Percentiles rank a stretch among this genome's conserved stretches.
These are phyloP conservation scores for Golubevia sp. DNA, from an alignment of 1,284 basidiomycete genomes.

Conservation along the genomic window DNA sequence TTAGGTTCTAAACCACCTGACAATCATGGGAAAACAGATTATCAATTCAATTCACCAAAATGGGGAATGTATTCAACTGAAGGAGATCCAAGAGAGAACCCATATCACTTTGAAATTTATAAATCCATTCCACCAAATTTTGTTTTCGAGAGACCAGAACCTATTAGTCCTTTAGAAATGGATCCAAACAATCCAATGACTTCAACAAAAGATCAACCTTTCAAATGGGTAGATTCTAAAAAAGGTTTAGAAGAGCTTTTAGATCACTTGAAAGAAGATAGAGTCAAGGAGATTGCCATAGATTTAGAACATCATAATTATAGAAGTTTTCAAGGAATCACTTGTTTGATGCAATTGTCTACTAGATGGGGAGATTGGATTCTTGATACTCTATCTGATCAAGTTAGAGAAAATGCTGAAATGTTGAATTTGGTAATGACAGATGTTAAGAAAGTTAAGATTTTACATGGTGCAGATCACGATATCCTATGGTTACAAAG, in stretches of 20 bases:
- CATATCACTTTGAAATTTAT: slow-evolving; percentile 51
- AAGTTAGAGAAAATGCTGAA: slow-evolving; percentile 76
- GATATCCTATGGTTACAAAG: slow-evolving; percentile 96
- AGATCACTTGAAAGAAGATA: slow-evolving; percentile 54
- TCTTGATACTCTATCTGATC: slow-evolving; percentile 73
- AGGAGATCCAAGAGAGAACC: slow-evolving; percentile 49
- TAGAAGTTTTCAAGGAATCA: slow-evolving; percentile 81
- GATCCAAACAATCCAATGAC: no score
- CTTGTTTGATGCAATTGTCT: slow-evolving; percentile 84
- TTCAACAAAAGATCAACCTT: no score
- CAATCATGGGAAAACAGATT: background rate
- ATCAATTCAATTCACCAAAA: slow-evolving; percentile 15
- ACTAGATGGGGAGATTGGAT: slow-evolving; percentile 84
- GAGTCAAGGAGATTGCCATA: slow-evolving; percentile 80
- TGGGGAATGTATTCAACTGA: slow-evolving; percentile 54
- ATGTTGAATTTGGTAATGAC: slow-evolving; percentile 72
- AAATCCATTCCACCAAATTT: slow-evolving; percentile 20
- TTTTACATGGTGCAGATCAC: slow-evolving; percentile 82
- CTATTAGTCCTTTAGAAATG: background rate
- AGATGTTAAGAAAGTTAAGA: slow-evolving; percentile 83
- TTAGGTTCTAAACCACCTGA: slow-evolving; percentile 20
- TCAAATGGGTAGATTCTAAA: no score
- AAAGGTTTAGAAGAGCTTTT: background rate
- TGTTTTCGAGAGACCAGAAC: slow-evolving; percentile 1
- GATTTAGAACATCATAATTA: slow-evolving; percentile 93